Evolutionary conservation across 192 early-diverging fungal genomes (phyloP), one percentile per base, ranked within the genome.

Genomic region (Kickxella alabastrina): DNA sequence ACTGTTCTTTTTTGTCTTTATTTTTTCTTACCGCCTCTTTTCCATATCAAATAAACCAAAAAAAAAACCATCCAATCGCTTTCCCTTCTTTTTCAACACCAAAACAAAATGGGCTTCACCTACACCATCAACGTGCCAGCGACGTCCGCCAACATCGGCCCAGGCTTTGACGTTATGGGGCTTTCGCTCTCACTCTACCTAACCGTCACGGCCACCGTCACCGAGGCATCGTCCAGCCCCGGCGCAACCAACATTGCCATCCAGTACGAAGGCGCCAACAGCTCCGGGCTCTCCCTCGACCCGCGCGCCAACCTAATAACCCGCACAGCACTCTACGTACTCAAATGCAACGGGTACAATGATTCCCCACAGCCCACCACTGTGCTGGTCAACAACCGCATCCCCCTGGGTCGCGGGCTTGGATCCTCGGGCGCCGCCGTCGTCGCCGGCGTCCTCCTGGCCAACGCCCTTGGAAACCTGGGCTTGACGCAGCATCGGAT

Each of bases 141-240:
- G 22, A 94, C 95, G 9, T 89, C 97, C n/a, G 87, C 97, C 47
- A 99, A 99, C 70, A 86, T 99, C 41, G 97, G 97, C 13, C 93
- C 95, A 14, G 97, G 97, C 29, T 99, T 94, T 65, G 97, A 99
- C 66, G 87, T 89, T 18, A 81, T 99, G 31, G 97, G 97, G 19
- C 80, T 92, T 4, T 86, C 91, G 23, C 85, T 96, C 15, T 90
- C 88, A n/a, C 76, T 97, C 36, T 87, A 89, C 68, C 79, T 99
- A 31, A 81, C 80, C 1, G 65, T 99, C 17, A 73, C 80, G 26
- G 83, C 84, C 13, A 55, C 70, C 23, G 47, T 76, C 1, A 14
- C 32, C 13, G 19, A 49, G 2, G 10, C 49, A 17, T 5, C n/a
- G 21, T 26, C 45, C 0, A 23, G 32, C 21, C 19, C 15, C 2